These are phyloP conservation scores for Tilletiaria anomala DNA, from an alignment of 1,284 basidiomycete species.

Conservation along the genomic window DNA sequence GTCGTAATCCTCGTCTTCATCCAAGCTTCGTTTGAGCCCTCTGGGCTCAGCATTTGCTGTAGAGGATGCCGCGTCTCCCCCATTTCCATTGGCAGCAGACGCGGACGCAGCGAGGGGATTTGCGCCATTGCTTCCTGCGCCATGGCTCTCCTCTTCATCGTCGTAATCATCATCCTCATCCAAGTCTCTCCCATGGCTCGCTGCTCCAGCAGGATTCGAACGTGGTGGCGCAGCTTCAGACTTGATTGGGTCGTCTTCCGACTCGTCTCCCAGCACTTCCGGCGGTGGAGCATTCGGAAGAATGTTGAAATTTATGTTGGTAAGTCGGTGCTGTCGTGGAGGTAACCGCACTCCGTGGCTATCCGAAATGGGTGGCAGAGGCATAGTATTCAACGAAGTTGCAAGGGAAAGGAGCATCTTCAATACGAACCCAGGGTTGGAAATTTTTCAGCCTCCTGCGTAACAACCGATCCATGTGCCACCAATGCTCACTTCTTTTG, in stretches of 20 bases:
- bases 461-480: not conserved
- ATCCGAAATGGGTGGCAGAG: constrained; percentile 83
- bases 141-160: constrained; percentile 4
- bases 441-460: constrained; percentile 1
- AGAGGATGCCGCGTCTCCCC: not conserved
- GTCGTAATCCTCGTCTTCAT: constrained; percentile 39
- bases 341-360: constrained; percentile 85
- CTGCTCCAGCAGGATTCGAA: not conserved
- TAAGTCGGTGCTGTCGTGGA: constrained; percentile 63
- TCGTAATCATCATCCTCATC: constrained; percentile 4
- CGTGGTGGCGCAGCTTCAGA: not conserved
- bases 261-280: not conserved
- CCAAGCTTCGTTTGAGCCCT: constrained; percentile 28
- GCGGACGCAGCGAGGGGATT: not conserved
- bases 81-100: not conserved
- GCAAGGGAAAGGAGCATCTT: constrained; percentile 81
- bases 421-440: too few relatives aligned
- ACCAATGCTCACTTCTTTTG: constrained; percentile 65
- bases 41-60: too few relatives aligned
- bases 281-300: constrained; percentile 65
- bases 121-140: too few relatives aligned
- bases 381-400: constrained; percentile 72
- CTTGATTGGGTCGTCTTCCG: not conserved
- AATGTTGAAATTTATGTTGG: constrained; percentile 80
- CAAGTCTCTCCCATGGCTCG: not conserved